Percentiles rank a stretch among this genome's conserved stretches.
phyloP scores from a whole-genome alignment of 225 moss, liverwort and hornwort genomes.

The Straminergon stramineum region DNA sequence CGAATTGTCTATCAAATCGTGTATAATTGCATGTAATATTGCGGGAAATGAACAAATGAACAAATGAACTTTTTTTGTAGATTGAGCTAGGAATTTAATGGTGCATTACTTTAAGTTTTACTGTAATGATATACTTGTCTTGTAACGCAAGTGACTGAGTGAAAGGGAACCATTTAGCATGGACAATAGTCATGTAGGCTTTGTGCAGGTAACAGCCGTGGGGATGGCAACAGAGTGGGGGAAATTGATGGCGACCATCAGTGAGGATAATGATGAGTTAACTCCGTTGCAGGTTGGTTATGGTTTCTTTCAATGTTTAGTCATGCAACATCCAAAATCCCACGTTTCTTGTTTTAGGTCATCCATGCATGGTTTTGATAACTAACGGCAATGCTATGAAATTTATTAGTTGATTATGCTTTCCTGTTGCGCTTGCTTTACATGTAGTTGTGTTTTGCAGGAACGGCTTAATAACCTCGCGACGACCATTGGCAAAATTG shows the following conservation, averaged over 20 bases:
- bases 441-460: constrained; percentile 10
- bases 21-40: not conserved
- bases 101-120: not conserved
- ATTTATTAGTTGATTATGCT: not conserved
- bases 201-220: constrained; percentile 87
- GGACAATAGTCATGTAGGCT: constrained; percentile 28
- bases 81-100: not conserved
- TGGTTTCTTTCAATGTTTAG: not conserved
- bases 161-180: constrained; percentile 5
- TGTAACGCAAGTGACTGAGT: not conserved
- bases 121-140: not conserved
- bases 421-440: not conserved
- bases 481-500: constrained; percentile 82
- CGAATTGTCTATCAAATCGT: not conserved
- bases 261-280: constrained; percentile 74
- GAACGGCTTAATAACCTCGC: constrained; percentile 66
- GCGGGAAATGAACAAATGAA: not conserved
- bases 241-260: constrained; percentile 87
- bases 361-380: not conserved
- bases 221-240: constrained; percentile 97
- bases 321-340: not conserved
- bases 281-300: constrained; percentile 57
- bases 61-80: not conserved
- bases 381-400: not conserved
- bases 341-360: not conserved